Evolutionary conservation across 371 early-diverging fungal genomes (phyloP), one percentile per base, ranked within the genome.

Genomic region (Mortierella sp.): DNA sequence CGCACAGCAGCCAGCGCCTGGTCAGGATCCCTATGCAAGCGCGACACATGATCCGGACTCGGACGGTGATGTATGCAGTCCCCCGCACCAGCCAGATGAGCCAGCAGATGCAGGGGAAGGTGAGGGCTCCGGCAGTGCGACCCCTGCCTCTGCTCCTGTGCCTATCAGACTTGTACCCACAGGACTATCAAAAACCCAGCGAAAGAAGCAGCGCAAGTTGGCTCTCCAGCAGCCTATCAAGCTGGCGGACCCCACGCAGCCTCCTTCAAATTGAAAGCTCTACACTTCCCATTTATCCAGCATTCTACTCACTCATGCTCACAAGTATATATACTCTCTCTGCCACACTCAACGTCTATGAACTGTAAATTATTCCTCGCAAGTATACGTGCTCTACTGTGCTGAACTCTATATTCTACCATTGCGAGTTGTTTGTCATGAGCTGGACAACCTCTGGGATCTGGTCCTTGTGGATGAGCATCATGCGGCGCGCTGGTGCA

Each of bases 401-500:
- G n/a, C n/a, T n/a, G n/a, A n/a, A n/a, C n/a, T n/a, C n/a, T n/a
- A n/a, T 4, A n/a, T 15, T 58, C 30, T 60, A 68, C 70, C 61
- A 69, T 62, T 76, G 65, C 15, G 70, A 56, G 50, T 69, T 76
- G 54, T 64, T 64, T n/a, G 53, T 24, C 70, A 76, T 69, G 50
- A 76, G 58, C 60, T 82, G 71, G 26, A 91, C 75, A 7, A 94
- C 67, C 5, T 80, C 80, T 6, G 80, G 72, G 63, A 92, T 81
- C 56, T 92, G 89, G 56, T 82, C 69, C 41, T 81, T 79, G 53
- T 87, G 89, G 12, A 96, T 84, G 44, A 95, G 64, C 67, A 95
- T 81, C 32, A 95, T 83, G 47, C 91, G 84, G 24, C 95, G 83
- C 5, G 87, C 84, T 1, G 95, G 94, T 12, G 89, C 88, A 55